Evolutionary conservation across 139 green algal species (phyloP).

Genomic region (Dunaliella primolecta): DNA sequence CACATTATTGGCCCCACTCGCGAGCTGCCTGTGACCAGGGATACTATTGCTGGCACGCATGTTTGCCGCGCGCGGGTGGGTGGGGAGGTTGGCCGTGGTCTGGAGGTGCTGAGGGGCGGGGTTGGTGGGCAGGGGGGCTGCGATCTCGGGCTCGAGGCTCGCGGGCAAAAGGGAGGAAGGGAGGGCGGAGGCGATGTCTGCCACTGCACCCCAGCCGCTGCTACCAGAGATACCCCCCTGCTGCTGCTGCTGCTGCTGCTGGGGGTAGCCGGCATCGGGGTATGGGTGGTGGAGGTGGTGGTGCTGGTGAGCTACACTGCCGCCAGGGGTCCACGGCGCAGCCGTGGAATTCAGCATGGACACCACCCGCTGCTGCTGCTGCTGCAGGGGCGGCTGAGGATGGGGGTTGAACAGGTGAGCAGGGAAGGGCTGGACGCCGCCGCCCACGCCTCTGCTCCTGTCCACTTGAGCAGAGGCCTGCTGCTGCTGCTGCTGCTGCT

Average conservation of each 20-base stretch:
- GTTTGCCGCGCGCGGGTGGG: too few relatives aligned
- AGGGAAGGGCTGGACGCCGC: background rate
- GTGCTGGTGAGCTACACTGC: too few relatives aligned
- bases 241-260: background rate
- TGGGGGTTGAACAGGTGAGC: background rate
- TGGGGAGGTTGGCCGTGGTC: too few relatives aligned
- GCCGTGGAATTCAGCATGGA: background rate
- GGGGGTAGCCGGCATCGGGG: background rate
- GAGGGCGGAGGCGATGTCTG: background rate
- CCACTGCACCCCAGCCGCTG: background rate
- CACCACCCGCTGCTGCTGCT: background rate
- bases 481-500: too few relatives aligned
- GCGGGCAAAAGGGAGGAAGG: background rate
- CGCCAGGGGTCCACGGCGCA: background rate
- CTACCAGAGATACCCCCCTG: too few relatives aligned
- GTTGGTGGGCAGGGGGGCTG: too few relatives aligned
- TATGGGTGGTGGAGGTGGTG: too few relatives aligned
- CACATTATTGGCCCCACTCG: too few relatives aligned
- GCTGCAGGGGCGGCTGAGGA: background rate
- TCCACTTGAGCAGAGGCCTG: background rate
- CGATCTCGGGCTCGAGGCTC: background rate
- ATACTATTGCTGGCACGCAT: too few relatives aligned
- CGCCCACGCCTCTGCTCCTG: background rate
- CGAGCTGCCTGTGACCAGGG: too few relatives aligned
- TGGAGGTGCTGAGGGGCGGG: too few relatives aligned